Base-by-base conservation (phyloP, 352 stramenopile species). In the Paralagenidium karlingii region DNA sequence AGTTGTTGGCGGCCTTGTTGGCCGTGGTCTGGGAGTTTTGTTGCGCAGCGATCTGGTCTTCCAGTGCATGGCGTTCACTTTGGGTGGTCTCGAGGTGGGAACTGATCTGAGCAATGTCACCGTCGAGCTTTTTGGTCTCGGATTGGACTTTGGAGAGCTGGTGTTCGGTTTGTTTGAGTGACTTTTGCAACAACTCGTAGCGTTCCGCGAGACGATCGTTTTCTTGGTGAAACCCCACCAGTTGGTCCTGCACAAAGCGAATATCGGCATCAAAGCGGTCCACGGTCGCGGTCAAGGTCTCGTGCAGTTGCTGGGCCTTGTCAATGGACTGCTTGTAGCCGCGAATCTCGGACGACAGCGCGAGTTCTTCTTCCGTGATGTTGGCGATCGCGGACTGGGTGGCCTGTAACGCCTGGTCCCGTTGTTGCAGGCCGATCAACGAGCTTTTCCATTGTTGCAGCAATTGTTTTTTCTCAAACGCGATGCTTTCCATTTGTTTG, bases 361-460 rank as follows among this genome's bases (percentile, higher is more conserved):
- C 60, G 28, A 90, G 46, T 30, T 95, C 71, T 18, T 96, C 82
- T 27, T 95, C 75, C 29, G 66, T 69, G 8, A 82, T 60, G 18
- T 45, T 75, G 0, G 73, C 78, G 33, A 97, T 75, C 1, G 83
- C 86, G 3, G 63, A 76, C 43, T 77, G 68, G 8, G 85, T 94
- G n/a, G 84, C 85, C 22, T 83, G 63, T 3, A 97, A 64, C 6
- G 93, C 93, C 33, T 96, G 83, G 49, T 98, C 92, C 20, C 91
- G 63, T 36, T 93, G 67, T 40, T 78, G 64, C 37, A 97, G 74
- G 5, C 71, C 88, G 34, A 96, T 79, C 8, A 97, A 55, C n/a
- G 84, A 83, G 48, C 80, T 90, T 50, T 96, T 96, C 89, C 93
- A 97, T 53, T 98, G 84, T 60, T 95, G 83, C 47, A 97, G 50